Evolutionary conservation across 345 rosid species (phyloP), one percentile per base, ranked within the genome.

Genomic region (Rhizophora apiculata): DNA sequence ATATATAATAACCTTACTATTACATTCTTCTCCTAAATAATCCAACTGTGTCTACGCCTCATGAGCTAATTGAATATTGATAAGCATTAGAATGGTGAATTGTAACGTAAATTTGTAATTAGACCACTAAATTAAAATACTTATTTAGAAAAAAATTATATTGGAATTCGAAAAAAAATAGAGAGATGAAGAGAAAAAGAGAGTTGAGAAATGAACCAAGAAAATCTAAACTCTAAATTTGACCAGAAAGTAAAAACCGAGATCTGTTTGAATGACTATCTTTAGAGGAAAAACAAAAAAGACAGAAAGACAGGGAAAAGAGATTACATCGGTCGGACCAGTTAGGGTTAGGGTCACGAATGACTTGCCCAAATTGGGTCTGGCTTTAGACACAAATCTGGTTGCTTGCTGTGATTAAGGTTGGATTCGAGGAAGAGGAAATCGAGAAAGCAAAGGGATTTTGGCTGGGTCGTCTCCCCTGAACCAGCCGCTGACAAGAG

Each of bases 341-440:
- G 62, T 67, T 67, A 67, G 34, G 22, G 62, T 61, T 54, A 61
- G 52, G 13, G 62, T 29, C 49, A 19, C 62, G 54, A 39, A 54
- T 62, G 57, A 10, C 34, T 60, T 51, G 46, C 51, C 60, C 72
- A 48, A 57, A 22, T 19, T 60, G 65, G 66, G 51, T 60, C 21
- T 60, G 57, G 43, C 32, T 60, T 70, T 52, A 70, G 29, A 43
- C 36, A 26, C 60, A 34, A 53, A 62, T 70, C 62, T 62, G 68
- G 39, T n/a, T 31, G 68, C 53, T 56, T 21, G 30, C n/a, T 43
- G 21, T 26, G 24, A 8, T 8, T 57, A 9, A 16, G 63, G 46
- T 57, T 26, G 21, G 49, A 16, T 32, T 5, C 24, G 48, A 8
- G 53, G 31, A 63, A 39, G 52, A 43, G 48, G 48, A 43, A 43